Evolutionary conservation across 768 basidiomycete genomes (phyloP).

Genomic region (Lentinula lateritia): DNA sequence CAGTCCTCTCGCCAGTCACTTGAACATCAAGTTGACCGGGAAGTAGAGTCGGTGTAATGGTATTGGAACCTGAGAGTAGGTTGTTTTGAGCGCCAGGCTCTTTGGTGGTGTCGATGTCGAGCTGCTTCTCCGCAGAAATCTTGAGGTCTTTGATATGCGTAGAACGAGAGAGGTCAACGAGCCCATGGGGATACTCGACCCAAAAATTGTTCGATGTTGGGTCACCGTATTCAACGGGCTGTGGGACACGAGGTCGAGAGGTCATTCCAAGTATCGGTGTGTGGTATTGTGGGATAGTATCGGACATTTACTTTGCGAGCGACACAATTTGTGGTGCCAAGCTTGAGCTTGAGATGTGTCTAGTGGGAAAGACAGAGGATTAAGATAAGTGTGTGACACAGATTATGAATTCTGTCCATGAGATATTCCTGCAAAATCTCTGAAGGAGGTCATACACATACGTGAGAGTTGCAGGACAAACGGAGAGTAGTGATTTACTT

Average conservation of each 20-base stretch:
- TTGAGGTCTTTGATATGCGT: constrained; percentile 23
- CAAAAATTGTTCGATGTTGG: constrained; percentile 43
- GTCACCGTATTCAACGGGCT: constrained; percentile 50
- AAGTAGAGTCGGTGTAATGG: constrained; percentile 22
- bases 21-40: constrained; percentile 45
- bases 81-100: not conserved
- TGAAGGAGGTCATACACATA: too few relatives aligned
- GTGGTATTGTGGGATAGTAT: constrained; percentile 22
- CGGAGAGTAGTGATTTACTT: not conserved
- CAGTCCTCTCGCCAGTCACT: constrained; percentile 44
- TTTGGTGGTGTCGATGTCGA: constrained; percentile 8
- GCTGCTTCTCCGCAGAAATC: not conserved
- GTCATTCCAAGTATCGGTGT: constrained; percentile 40
- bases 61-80: constrained; percentile 9
- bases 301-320: not conserved
- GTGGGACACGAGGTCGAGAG: constrained; percentile 37
- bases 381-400: not conserved
- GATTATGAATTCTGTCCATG: too few relatives aligned
- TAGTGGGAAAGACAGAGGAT: not conserved
- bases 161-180: constrained; percentile 55
- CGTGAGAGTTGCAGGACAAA: not conserved
- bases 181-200: constrained; percentile 64
- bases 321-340: too few relatives aligned
- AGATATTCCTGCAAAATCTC: too few relatives aligned
- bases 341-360: too few relatives aligned